Conservation (phyloP, 1,284 basidiomycete genomes). For the Trichosporon faecale region DNA sequence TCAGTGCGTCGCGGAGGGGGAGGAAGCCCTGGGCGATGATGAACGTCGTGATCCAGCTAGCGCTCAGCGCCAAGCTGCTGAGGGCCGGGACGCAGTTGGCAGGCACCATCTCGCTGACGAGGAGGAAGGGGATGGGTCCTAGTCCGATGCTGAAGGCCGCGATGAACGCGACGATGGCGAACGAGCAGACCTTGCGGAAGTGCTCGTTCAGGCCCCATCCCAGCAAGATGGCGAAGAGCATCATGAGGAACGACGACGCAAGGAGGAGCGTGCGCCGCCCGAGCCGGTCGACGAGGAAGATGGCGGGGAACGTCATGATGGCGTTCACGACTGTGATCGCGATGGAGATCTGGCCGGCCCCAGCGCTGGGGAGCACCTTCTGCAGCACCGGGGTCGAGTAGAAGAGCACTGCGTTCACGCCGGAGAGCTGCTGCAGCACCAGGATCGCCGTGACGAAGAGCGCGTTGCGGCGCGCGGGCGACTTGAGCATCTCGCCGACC, state of each 20-base stretch:
- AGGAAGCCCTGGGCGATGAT: constrained; percentile 76
- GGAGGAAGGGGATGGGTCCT: constrained; percentile 88
- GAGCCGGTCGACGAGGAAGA: constrained; percentile 71
- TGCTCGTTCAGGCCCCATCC: constrained; percentile 69
- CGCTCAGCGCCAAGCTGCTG: constrained; percentile 73
- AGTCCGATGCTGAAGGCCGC: constrained; percentile 83
- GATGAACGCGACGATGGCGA: constrained; percentile 77
- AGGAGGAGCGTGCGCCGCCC: constrained; percentile 53
- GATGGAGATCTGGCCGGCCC: constrained; percentile 57
- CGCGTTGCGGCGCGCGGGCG: constrained; percentile 63
- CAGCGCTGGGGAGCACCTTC: constrained; percentile 69
- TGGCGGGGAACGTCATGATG: constrained; percentile 73
- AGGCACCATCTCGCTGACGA: constrained; percentile 88
- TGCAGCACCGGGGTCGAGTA: constrained; percentile 84
- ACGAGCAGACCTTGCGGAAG: constrained; percentile 62
- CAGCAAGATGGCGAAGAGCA: constrained; percentile 65
- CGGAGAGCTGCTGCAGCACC: constrained; percentile 74
- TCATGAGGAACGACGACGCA: constrained; percentile 59
- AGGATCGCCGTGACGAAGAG: constrained; percentile 68
- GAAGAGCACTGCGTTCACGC: constrained; percentile 78
- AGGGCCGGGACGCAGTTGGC: constrained; percentile 74
- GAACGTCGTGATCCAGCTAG: constrained; percentile 87
- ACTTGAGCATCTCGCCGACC: constrained; percentile 51
- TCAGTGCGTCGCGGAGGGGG: constrained; percentile 69
- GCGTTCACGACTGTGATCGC: constrained; percentile 68